Evolutionary conservation across 2,329 filamentous ascomycete species (phyloP), one percentile per base, ranked within the genome.

Genomic region (Fusarium papillatum): DNA sequence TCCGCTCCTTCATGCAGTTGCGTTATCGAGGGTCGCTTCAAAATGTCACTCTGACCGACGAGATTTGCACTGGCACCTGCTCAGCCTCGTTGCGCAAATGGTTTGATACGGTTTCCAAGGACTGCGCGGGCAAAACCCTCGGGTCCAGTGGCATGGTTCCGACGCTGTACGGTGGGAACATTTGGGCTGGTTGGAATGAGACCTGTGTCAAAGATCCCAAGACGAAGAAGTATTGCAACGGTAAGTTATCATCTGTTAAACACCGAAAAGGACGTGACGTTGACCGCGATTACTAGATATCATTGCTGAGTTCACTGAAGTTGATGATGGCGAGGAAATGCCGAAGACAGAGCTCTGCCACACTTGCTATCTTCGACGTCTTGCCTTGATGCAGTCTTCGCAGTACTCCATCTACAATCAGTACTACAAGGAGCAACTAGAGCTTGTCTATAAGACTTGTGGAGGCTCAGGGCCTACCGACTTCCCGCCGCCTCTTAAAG

Each of bases 311-410:
- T 81, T 80, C 60, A 70, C 73, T 4, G 26, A 34, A 2, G 70
- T 79, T 1, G n/a, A 53, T 5, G 68, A 38, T 22, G 38, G 65
- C 7, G 19, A 68, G 1, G 57, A 78, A 1, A 78, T 80, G 76
- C 77, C 77, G 1, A 10, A 63, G 1, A 36, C 43, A 10, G 77
- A 82, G 60, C 61, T 82, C 16, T 82, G 81, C 57, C 76, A 69
- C 6, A 50, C 48, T 46, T 82, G 81, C 69, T 77, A 77, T 61
- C 43, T 62, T 3, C 53, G 64, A 2, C 73, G 69, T 34, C 69
- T 79, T 5, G 41, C 63, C 19, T 71, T 81, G 69, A 81, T 80
- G 80, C 79, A 81, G 62, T 53, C 66, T 8, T 73, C 63, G 16
- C 36, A 63, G 10, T 80, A 81, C 67, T 75, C 77, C 1, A 24